Evolutionary conservation across 2,329 filamentous ascomycete species (phyloP).

Genomic region (Aspergillus japonicus): DNA sequence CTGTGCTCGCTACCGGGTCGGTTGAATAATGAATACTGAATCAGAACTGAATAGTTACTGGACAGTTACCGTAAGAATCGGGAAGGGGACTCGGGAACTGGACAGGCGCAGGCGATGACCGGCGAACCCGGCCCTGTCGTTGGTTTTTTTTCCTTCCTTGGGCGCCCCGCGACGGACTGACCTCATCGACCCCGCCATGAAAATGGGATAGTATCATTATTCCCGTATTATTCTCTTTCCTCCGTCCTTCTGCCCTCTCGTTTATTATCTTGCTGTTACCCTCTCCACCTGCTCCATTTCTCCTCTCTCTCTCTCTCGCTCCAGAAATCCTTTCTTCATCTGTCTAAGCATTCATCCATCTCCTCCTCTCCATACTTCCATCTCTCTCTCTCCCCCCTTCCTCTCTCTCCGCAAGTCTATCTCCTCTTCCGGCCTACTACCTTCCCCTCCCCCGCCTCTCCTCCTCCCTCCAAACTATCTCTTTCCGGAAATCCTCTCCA

Average conservation of each 20-base stretch:
- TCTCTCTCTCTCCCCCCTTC: neutral
- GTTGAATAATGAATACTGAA: neutral
- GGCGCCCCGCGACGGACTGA: constrained; percentile 25
- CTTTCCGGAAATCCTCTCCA: neutral
- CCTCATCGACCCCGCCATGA: constrained; percentile 31
- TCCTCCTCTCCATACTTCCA: neutral
- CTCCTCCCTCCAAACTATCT: neutral
- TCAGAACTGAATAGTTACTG: neutral
- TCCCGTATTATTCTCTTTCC: neutral
- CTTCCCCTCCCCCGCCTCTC: constrained; percentile 7
- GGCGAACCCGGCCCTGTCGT: constrained; percentile 25
- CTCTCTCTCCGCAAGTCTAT: neutral
- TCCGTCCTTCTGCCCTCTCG: neutral
- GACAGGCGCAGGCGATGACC: neutral
- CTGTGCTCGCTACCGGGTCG: constrained; percentile 12
- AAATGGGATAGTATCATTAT: constrained; percentile 4
- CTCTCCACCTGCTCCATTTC: neutral
- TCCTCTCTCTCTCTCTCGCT: neutral
- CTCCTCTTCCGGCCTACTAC: constrained; percentile 5
- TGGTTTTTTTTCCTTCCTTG: constrained; percentile 8
- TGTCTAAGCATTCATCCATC: neutral
- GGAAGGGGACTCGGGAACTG: neutral
- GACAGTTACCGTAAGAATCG: neutral
- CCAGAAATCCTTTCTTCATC: neutral
- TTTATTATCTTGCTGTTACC: constrained; percentile 1